Evolutionary conservation across 805 yeast genomes (phyloP), one percentile per base, ranked within the genome.

Genomic region (Pichia exigua): DNA sequence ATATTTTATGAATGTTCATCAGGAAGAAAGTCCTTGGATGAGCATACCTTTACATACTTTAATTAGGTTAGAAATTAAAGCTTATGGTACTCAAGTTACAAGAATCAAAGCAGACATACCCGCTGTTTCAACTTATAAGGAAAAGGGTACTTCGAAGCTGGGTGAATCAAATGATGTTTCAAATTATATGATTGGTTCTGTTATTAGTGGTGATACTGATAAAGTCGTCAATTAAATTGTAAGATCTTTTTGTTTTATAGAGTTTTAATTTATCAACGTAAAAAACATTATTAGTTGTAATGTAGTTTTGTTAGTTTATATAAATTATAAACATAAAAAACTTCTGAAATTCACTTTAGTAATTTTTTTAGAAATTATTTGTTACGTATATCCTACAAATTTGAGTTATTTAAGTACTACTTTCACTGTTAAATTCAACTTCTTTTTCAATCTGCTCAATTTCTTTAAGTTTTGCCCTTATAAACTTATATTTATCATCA

Each of bases 21-120:
- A 92, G 67, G 97, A 92, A 61, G 92, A 89, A 66, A 81, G 91
- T 53, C 99, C 99, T 6, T 94, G 99, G 99, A 90, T 94, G 96
- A 88, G 95, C 41, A 95, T 94, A 53, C 99, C 99, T 7, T 73
- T 94, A 61, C 99, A 94, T 65, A 94, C 99, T 0, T 72, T 94
- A 65, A 94, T 94, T 62, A 86, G 89, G 64, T 73, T 94, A 56
- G 98, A 94, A 66, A 97, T 97, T n/a, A 77, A 95, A 52, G 97
- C 99, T 0, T 91, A 88, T 63, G 84, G 83, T 47, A 91, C 99
- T 0, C 70, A 83, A 43, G 98, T 91, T 18, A 85, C 92, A 20
- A 77, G 95, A 60, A 87, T 94, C 53, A 89, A 89, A 60, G 99
- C 98, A 0, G 88, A 94, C 65, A 92, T 94, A 47, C 99, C 99